These are phyloP conservation scores for Favolaschia claudopus DNA, from an alignment of 768 basidiomycete species.

Conservation along the genomic window DNA sequence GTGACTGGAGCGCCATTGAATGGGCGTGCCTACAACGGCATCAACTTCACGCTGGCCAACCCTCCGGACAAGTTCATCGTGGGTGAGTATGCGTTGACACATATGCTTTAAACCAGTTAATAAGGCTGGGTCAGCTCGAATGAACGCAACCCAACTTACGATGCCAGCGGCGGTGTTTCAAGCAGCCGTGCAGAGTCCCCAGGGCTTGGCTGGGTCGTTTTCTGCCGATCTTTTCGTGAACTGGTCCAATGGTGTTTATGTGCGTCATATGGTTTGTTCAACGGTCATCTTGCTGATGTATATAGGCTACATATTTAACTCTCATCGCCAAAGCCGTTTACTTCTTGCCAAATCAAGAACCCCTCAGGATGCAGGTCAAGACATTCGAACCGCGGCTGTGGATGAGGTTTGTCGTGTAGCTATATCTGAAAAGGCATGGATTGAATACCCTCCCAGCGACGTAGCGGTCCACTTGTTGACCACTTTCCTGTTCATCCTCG, in stretches of 20 bases:
- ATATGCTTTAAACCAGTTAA: background rate
- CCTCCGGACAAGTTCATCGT: constrained; percentile 49
- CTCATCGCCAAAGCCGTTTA: constrained; percentile 61
- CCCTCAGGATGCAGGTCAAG: constrained; percentile 48
- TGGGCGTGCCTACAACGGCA: constrained; percentile 61
- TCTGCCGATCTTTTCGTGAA: constrained; percentile 43
- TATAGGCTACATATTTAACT: constrained; percentile 54
- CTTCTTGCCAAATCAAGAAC: constrained; percentile 47
- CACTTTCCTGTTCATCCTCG: constrained; percentile 51
- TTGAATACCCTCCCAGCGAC: constrained; percentile 37
- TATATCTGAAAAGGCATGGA: background rate
- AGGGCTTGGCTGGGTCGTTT: constrained; percentile 49
- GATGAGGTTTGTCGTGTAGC: constrained; percentile 48
- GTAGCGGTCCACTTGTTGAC: constrained; percentile 54
- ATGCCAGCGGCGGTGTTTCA: constrained; percentile 62
- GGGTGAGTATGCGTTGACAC: constrained; percentile 2
- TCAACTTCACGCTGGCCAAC: constrained; percentile 54
- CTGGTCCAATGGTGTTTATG: constrained; percentile 55
- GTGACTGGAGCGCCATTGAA: constrained; percentile 53
- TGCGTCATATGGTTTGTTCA: constrained; percentile 37
- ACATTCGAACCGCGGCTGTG: constrained; percentile 56
- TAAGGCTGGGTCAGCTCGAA: constrained; percentile 32
- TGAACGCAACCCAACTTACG: constrained; percentile 54
- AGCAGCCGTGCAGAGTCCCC: constrained; percentile 46
- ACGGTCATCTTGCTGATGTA: background rate